These are phyloP conservation scores for Saccharata proteae DNA, from an alignment of 2,329 filamentous ascomycete species.

Conservation along the genomic window DNA sequence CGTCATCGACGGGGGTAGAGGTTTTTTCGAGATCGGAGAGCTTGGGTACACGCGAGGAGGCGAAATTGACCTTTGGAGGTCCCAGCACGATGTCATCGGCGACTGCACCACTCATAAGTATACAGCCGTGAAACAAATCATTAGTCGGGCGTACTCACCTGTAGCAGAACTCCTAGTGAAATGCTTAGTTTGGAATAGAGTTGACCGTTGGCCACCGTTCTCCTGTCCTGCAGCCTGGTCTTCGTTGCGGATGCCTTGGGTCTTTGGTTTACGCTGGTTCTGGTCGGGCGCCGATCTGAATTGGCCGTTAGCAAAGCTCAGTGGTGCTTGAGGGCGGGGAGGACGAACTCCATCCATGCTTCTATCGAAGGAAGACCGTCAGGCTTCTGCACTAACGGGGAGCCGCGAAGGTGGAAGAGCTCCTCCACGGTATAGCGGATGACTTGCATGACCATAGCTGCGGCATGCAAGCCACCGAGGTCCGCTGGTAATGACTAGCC, in stretches of 20 bases:
- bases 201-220: slow-evolving; percentile 18
- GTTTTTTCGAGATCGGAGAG: slow-evolving; percentile 23
- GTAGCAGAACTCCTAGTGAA: slow-evolving; percentile 37
- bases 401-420: slow-evolving; percentile 63
- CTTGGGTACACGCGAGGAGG: slow-evolving; percentile 53
- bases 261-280: slow-evolving; percentile 19
- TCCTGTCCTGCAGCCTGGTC: slow-evolving; percentile 8
- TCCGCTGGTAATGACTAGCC: slow-evolving; percentile 5
- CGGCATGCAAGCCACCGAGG: slow-evolving; percentile 3
- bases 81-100: slow-evolving; percentile 76
- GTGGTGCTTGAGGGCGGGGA: background rate
- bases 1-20: slow-evolving; percentile 25
- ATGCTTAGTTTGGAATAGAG: slow-evolving; percentile 31
- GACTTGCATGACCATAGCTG: slow-evolving; percentile 10
- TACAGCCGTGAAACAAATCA: slow-evolving; percentile 14
- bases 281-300: slow-evolving; percentile 5
- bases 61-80: slow-evolving; percentile 71
- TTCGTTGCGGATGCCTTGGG: slow-evolving; percentile 11
- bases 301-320: slow-evolving; percentile 1
- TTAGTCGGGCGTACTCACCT: slow-evolving; percentile 19
- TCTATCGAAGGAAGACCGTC: slow-evolving; percentile 68
- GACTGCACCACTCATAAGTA: slow-evolving; percentile 39
- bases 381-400: slow-evolving; percentile 74
- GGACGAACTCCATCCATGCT: slow-evolving; percentile 87
- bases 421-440: slow-evolving; percentile 60